Evolutionary conservation across 148 eudicot genomes (phyloP).

Genomic region (Rhododendron kiyosumense): DNA sequence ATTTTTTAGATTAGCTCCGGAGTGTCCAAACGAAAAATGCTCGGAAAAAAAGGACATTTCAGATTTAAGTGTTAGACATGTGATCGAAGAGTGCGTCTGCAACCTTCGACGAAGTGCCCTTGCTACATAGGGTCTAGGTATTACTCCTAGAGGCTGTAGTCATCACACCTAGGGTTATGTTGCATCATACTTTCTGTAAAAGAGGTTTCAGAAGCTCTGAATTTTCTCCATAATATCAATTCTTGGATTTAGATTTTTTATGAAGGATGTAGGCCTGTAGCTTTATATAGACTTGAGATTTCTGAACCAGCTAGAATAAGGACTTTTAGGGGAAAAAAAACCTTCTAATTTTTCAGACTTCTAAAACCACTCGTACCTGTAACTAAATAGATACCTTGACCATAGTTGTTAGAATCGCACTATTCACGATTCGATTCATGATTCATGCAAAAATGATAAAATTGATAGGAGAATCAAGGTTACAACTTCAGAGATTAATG

Average conservation of each 20-base stretch:
- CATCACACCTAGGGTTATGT: background rate
- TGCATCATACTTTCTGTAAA: background rate
- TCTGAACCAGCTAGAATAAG: background rate
- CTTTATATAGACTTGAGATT: background rate
- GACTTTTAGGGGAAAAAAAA: background rate
- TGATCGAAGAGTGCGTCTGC: background rate
- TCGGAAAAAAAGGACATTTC: background rate
- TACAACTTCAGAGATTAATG: no score
- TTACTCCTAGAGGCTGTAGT: background rate
- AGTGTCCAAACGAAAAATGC: no score
- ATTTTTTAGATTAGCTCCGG: no score
- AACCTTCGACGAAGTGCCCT: background rate
- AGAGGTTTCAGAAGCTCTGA: background rate
- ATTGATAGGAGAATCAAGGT: no score
- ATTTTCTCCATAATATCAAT: background rate
- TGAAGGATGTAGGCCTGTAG: background rate
- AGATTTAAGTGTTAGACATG: background rate
- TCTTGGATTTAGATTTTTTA: background rate
- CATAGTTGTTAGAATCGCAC: background rate
- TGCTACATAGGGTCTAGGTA: background rate
- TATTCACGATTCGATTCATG: no score
- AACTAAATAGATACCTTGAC: background rate
- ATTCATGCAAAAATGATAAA: no score
- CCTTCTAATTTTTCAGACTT: background rate
- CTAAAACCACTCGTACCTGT: background rate